A percentile compares a stretch with the other conserved stretches of the same genome.
Conservation (phyloP, 164 flowering plant genomes). For the grape (Vitis vinifera) region DNA sequence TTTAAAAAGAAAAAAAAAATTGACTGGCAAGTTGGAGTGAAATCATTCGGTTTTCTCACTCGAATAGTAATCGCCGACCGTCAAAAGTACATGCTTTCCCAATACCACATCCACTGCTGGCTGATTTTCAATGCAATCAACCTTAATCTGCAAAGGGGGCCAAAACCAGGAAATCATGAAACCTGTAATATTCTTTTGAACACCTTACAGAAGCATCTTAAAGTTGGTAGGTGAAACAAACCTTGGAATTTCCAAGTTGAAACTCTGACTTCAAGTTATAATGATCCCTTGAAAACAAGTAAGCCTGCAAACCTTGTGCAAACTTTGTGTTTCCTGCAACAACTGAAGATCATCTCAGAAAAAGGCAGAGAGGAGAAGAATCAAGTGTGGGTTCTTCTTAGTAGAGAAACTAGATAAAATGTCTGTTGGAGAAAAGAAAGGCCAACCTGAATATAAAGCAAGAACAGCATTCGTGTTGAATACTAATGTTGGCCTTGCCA, state of each 20-base stretch:
- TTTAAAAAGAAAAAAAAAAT: not conserved
- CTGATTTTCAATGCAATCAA: conserved; percentile 52
- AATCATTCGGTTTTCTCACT: conserved; percentile 30
- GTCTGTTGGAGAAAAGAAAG: not conserved
- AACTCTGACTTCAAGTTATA: conserved; percentile 65
- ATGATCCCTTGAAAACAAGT: conserved; percentile 66
- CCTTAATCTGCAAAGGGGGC: conserved; percentile 45
- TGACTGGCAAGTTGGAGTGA: not conserved
- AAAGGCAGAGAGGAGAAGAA: not conserved
- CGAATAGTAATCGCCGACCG: conserved; percentile 54
- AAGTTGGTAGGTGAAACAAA: conserved; percentile 18
- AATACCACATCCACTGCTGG: conserved; percentile 53
- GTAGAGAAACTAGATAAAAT: not conserved
- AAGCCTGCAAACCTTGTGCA: conserved; percentile 47
- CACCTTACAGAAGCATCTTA: not conserved
- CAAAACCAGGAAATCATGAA: not conserved
- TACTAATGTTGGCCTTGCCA: conserved; percentile 56
- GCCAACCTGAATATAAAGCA: conserved; percentile 55
- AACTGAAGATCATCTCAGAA: not conserved
- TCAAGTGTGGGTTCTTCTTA: not conserved
- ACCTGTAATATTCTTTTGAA: not conserved
- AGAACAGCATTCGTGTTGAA: conserved; percentile 53
- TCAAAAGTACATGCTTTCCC: conserved; percentile 57
- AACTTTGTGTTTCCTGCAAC: conserved; percentile 47
- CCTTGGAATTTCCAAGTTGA: conserved; percentile 64